phyloP scores from a whole-genome alignment of 805 yeast genomes.

The Torulaspora franciscae region DNA sequence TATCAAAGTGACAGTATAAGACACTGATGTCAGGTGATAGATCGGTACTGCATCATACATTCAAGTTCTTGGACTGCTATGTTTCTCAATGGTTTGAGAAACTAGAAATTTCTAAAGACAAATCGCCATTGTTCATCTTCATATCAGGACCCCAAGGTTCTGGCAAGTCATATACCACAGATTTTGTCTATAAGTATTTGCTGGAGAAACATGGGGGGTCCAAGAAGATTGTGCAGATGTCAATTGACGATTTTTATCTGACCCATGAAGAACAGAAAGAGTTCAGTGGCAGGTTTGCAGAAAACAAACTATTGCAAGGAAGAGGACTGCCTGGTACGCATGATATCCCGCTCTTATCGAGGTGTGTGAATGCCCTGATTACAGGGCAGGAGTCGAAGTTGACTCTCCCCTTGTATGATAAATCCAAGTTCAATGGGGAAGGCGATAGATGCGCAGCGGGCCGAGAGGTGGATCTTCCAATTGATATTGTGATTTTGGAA shows the following conservation, averaged over 20 bases:
- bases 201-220: constrained; percentile 35
- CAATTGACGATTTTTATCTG: constrained; percentile 84
- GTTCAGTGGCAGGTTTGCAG: constrained; percentile 39
- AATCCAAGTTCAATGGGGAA: constrained; percentile 60
- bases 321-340: constrained; percentile 95
- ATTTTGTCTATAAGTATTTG: constrained; percentile 38
- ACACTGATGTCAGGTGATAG: constrained; percentile 1
- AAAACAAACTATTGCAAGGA: constrained; percentile 59
- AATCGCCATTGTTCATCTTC: constrained; percentile 47
- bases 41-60: constrained; percentile 10
- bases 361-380: constrained; percentile 34
- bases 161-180: constrained; percentile 61
- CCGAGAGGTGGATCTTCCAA: constrained; percentile 33
- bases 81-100: constrained; percentile 23
- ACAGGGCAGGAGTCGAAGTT: constrained; percentile 31
- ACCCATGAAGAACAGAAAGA: constrained; percentile 55
- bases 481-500: constrained; percentile 72
- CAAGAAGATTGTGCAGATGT: constrained; percentile 44
- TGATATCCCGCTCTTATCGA: constrained; percentile 44
- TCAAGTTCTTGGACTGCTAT: constrained; percentile 22
- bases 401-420: constrained; percentile 68
- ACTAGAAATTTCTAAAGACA: constrained; percentile 4
- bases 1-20: background rate
- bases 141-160: constrained; percentile 76
- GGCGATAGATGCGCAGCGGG: constrained; percentile 62